Evolutionary conservation across 805 yeast genomes (phyloP).

Genomic region (Saturnispora galanensis): DNA sequence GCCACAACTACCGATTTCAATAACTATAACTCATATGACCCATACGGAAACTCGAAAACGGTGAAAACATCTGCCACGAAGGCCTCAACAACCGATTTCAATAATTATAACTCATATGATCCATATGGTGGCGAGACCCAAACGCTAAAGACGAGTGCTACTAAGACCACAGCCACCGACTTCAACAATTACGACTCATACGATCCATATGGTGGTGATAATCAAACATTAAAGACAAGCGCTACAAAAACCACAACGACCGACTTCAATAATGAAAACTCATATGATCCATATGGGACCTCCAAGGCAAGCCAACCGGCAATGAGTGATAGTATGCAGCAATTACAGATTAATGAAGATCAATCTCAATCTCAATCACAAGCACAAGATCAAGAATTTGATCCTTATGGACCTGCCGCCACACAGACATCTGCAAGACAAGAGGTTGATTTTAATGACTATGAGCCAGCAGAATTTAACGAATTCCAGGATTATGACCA

Average conservation of each 20-base stretch:
- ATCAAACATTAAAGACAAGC: neutral
- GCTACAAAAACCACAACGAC: neutral
- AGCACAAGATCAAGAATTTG: conserved; percentile 10
- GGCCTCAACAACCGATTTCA: neutral
- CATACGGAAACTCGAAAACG: conserved; percentile 14
- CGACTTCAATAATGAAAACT: conserved; percentile 2
- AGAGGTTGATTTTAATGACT: conserved; percentile 20
- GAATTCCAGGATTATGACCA: conserved; percentile 18
- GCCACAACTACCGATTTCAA: neutral
- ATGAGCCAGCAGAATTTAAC: conserved; percentile 16
- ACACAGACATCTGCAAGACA: conserved; percentile 3
- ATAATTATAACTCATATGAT: conserved; percentile 3
- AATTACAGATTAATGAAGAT: conserved; percentile 9
- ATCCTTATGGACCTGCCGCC: conserved; percentile 21
- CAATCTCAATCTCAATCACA: conserved; percentile 4
- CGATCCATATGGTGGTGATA: conserved; percentile 6
- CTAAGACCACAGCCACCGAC: conserved; percentile 7
- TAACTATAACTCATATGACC: conserved; percentile 10
- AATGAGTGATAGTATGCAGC: conserved; percentile 7
- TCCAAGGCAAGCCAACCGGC: conserved; percentile 5
- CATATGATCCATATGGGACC: conserved; percentile 16
- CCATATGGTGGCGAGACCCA: conserved; percentile 1
- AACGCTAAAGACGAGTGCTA: neutral
- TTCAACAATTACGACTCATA: conserved; percentile 5
- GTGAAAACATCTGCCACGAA: neutral